Evolutionary conservation across 2,329 filamentous ascomycete species (phyloP), one percentile per base, ranked within the genome.

Genomic region (Fusarium mangiferae): DNA sequence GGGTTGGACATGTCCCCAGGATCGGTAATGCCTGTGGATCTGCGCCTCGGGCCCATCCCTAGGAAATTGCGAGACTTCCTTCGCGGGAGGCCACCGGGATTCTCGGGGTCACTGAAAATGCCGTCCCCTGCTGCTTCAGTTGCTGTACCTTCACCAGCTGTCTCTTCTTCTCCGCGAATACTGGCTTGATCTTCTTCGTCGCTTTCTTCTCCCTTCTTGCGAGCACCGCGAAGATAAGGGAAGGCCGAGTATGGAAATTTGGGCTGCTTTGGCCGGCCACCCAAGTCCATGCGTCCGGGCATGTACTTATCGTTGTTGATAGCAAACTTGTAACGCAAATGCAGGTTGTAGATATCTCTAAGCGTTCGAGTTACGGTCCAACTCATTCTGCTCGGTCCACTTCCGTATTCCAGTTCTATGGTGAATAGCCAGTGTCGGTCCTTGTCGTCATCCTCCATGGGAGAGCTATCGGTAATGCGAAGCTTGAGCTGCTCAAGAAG

Each of bases 391-490:
- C 96, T 98, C 63, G 96, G 90, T 1, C 96, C 97, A 80, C 94
- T 98, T 20, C 96, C 96, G 81, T 99, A 99, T 81, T 99, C 96
- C 22, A 99, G 87, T 77, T 98, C 94, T 63, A 99, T 95, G 49
- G 92, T 92, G 82, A 98, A 98, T 14, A 96, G 88, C 78, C 94
- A 91, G 82, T 98, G 96, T 36, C 95, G 85, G 71, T 91, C 88
- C 74, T 85, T 88, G 66, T 88, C 87, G 60, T 88, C 87, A 63
- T 89, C 90, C 48, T 93, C 90, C 68, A 91, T 89, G 17, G 91
- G 90, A 17, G 87, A 86, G 78, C 94, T 97, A 78, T 98, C 94
- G 14, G 91, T 92, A 67, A 99, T 93, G 65, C 89, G 91, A 68
- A 99, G 88, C 81, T 97, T 98, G 67, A 99, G 88, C 84, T 99